phyloP scores from a whole-genome alignment of 148 eudicot genomes.

The Rhododendron mucronatum region DNA sequence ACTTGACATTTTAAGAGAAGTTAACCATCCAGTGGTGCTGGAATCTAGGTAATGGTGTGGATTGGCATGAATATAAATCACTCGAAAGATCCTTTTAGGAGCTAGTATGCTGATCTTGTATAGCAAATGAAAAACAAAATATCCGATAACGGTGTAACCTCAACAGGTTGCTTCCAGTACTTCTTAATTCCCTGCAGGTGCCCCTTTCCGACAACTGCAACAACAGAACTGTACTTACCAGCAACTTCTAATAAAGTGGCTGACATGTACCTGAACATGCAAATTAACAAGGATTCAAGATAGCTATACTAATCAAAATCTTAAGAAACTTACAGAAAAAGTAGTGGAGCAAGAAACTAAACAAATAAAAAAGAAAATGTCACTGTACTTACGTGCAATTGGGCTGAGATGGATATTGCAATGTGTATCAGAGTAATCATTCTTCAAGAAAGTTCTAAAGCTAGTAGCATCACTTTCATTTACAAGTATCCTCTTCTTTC shows the following conservation, averaged over 20 bases:
- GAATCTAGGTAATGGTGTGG: not conserved
- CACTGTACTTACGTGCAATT: not conserved
- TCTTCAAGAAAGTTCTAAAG: not conserved
- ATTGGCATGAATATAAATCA: not conserved
- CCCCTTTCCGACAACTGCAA: slow-evolving; percentile 97
- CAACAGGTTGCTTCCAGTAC: slow-evolving; percentile 78
- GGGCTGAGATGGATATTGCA: not conserved
- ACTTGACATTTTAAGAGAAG: not conserved
- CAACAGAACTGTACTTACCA: slow-evolving; percentile 74
- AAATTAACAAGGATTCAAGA: not conserved
- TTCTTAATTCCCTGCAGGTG: slow-evolving; percentile 81
- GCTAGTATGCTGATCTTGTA: not conserved
- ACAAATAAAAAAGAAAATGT: not conserved
- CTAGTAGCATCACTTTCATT: not conserved
- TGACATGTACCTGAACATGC: slow-evolving; percentile 76
- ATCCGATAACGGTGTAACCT: slow-evolving; percentile 33
- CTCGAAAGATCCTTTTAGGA: not conserved
- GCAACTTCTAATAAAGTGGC: slow-evolving; percentile 62
- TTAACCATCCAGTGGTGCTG: not conserved
- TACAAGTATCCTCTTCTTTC: not conserved
- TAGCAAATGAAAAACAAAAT: not conserved
- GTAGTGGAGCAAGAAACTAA: not conserved
- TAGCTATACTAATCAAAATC: not conserved
- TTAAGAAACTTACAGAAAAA: not conserved
- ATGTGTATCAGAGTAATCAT: not conserved